Base-by-base conservation (phyloP, 129 eudicot species). In the Rutidosis leptorrhynchoides region DNA sequence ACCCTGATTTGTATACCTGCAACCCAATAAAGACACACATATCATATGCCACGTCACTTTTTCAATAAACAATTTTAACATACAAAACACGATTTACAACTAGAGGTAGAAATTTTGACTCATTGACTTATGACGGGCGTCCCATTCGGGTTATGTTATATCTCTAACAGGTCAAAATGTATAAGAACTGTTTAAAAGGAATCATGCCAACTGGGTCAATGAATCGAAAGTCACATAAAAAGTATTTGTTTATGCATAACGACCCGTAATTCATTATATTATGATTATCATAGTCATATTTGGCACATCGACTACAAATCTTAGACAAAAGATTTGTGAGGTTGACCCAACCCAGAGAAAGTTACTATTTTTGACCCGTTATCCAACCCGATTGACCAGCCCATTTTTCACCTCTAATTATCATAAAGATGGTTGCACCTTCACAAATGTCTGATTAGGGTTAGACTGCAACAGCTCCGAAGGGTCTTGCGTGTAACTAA, bases 1-100 rank as follows among this genome's bases (percentile, higher is more conserved):
- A 83, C 68, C 95, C 96, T 25, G 98, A 75, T 75, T 93, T 93
- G 75, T 89, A 93, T 21, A 93, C 98, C 98, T 92, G 78, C 74
- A 75, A 69, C 72, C 35, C 28, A 40, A 77, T 27, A n/a, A n/a
- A n/a, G n/a, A 54, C 64, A 69, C 37, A 63, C 24, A 24, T 11
- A 28, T 22, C 16, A 40, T 40, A 40, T 11, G 0, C 3, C 23
- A 0, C 17, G 28, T 25, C 74, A 26, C 1, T 6, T 67, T 28
- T 25, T 11, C 20, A 27, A 20, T 15, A n/a, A n/a, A 3, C 6
- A 28, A 14, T 2, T 45, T 58, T 5, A 57, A 7, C 16, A 3
- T 30, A 37, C 12, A 43, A 4, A 2, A 60, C 40, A 37, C 21
- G 43, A 35, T 11, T 25, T 25, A 27, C 37, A 24, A 5, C 28